Percentiles rank a stretch among this genome's conserved stretches.
These are phyloP conservation scores for Xylaria sp. DNA, from an alignment of 2,329 filamentous ascomycete species.

Conservation along the genomic window DNA sequence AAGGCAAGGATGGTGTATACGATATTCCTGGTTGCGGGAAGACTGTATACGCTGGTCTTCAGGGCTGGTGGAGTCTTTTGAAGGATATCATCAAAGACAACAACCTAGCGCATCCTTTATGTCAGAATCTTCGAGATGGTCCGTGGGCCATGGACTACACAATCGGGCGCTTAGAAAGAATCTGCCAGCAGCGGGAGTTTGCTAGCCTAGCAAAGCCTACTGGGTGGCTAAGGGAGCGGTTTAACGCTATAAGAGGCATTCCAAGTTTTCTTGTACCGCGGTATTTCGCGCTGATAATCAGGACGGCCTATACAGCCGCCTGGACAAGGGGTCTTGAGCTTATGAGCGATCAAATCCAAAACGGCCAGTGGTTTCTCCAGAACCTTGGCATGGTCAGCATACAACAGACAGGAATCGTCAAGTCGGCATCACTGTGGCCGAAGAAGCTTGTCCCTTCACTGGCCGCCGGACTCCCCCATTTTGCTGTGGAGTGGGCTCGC, in stretches of 20 bases:
- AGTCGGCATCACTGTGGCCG: slow-evolving; percentile 91
- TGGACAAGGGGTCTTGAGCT: slow-evolving; percentile 81
- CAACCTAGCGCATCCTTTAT: slow-evolving; percentile 90
- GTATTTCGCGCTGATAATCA: slow-evolving; percentile 90
- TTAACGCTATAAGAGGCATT: slow-evolving; percentile 84
- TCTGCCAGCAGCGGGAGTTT: slow-evolving; percentile 71
- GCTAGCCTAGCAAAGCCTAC: slow-evolving; percentile 72
- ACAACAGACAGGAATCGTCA: slow-evolving; percentile 88
- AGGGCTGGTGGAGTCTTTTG: slow-evolving; percentile 97
- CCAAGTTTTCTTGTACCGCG: slow-evolving; percentile 91
- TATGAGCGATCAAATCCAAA: slow-evolving; percentile 79
- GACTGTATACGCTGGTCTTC: slow-evolving; percentile 93
- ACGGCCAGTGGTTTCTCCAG: slow-evolving; percentile 89
- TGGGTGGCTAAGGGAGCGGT: slow-evolving; percentile 83
- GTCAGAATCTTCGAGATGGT: slow-evolving; percentile 89
- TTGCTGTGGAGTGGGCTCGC: slow-evolving; percentile 90
- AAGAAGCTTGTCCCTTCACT: slow-evolving; percentile 84
- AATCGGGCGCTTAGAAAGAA: slow-evolving; percentile 77
- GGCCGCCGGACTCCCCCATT: slow-evolving; percentile 93
- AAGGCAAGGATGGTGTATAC: slow-evolving; percentile 87
- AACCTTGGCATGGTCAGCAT: slow-evolving; percentile 90
- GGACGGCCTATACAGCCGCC: slow-evolving; percentile 87
- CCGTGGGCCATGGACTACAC: slow-evolving; percentile 95
- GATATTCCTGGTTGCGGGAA: slow-evolving; percentile 84
- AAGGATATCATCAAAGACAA: slow-evolving; percentile 87